Evolutionary conservation across 2,329 filamentous ascomycete species (phyloP), one percentile per base, ranked within the genome.

Genomic region (Cladosporium sp.): DNA sequence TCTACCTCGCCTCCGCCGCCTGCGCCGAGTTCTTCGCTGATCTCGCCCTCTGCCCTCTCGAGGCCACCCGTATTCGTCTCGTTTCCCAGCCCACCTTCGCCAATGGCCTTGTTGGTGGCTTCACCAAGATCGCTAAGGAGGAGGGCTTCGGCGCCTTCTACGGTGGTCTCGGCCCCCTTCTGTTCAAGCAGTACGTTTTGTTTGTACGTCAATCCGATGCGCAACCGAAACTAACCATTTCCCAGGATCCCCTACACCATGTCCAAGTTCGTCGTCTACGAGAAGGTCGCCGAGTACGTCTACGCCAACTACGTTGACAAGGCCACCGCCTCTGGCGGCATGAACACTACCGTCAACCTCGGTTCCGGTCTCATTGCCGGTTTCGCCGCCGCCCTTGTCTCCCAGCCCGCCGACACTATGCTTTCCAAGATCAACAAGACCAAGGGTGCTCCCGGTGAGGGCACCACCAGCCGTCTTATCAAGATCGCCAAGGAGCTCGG

Each of bases 341-440:
- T 85, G 75, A 91, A 94, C 84, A 96, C 92, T 72, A 82, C 83
- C 79, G 87, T 91, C 84, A 95, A 96, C 88, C 85, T 96, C 74
- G 88, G 90, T 48, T 93, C 91, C 71, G 93, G 93, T 84, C 83
- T 96, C 72, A 86, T 93, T 66, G 93, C 93, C 64, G 86, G 93
- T 85, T 92, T 96, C 83, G 92, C 91, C 75, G 92, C 92, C 74
- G 92, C 92, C 77, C 79, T 94, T 74, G 86, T 96, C 78, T 96
- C 92, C 69, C 92, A 96, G 84, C 92, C 92, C 74, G 92, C 92
- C 79, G 92, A 96, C 80, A 96, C 92, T 78, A 96, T 96, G 92
- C 89, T 96, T 70, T 91, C 87, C 83, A 95, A 94, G 88, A 95
- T 96, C 86, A 96, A 96, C 90, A 95, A 95, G 90, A 92, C 90